Evolutionary conservation across 2,329 filamentous ascomycete species (phyloP), one percentile per base, ranked within the genome.

Genomic region (Colletotrichum abscissum): DNA sequence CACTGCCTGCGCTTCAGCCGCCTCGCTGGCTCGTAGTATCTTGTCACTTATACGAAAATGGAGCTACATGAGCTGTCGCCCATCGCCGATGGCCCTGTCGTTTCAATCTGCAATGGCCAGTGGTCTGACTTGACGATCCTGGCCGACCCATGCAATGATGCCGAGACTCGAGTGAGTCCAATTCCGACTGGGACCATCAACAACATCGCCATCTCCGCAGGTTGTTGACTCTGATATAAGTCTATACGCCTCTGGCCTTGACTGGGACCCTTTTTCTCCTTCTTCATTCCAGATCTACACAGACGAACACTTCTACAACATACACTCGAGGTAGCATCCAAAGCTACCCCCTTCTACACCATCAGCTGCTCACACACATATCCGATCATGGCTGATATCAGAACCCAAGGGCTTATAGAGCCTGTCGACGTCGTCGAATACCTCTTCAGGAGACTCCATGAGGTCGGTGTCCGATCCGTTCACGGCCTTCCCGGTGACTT

Each of bases 401-500:
- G 85, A 69, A 82, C 84, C 9, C 77, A 83, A 63, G 82, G 79
- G 74, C 83, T 89, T 22, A 81, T 83, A 76, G 83, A 86, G 79
- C 88, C 88, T 52, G 79, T 90, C 33, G 89, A 92, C 74, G 89
- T 93, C 65, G 90, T 90, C 69, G 89, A 93, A 79, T 94, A 94
- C 77, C 87, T 94, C 78, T 93, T 93, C 80, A 88, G 84, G 58
- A 86, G 92, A 67, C 86, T 94, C 16, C 84, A 89, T 75, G 88
- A 94, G 79, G 82, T 93, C 46, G 91, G 91, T 35, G 87, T 93
- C 38, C 85, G 88, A 66, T 92, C 91, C 12, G 84, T 94, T 68
- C 91, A 93, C 76, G 92, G 92, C 58, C 83, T 94, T n/a, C 92
- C 92, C 4, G 92, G 91, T 22, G 93, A 95, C 82, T 94, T 92